Percentiles rank a stretch among this genome's conserved stretches.
Evolutionary conservation across 129 eudicot species (phyloP).

Genomic region (Heracleum sosnowskyi): DNA sequence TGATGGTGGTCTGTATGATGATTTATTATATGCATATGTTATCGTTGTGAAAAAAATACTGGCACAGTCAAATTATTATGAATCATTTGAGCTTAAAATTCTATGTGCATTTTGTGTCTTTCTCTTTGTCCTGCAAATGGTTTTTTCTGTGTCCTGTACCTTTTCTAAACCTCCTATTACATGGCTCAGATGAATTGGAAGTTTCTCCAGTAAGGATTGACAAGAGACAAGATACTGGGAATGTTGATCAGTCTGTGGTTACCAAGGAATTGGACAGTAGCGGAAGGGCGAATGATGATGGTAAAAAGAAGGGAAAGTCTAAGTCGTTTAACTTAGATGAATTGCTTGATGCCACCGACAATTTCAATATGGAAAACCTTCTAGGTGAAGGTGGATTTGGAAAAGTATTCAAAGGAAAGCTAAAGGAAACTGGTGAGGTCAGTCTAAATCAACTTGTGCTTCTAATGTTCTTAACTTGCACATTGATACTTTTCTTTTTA

Average conservation of each 20-base stretch:
- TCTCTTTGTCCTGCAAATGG: background rate
- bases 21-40: background rate
- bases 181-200: slow-evolving; percentile 17
- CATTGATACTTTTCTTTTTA: background rate
- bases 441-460: background rate
- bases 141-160: background rate
- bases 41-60: background rate
- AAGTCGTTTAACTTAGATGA: slow-evolving; percentile 21
- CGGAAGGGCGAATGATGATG: background rate
- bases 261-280: background rate
- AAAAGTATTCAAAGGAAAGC: slow-evolving; percentile 41
- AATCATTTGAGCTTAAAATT: background rate
- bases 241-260: slow-evolving; percentile 9
- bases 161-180: background rate
- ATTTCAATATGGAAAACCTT: slow-evolving; percentile 29
- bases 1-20: background rate
- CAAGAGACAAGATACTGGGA: background rate
- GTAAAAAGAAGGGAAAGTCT: background rate
- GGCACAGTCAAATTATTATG: background rate
- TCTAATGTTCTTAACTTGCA: background rate
- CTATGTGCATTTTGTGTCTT: background rate
- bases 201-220: slow-evolving; percentile 9
- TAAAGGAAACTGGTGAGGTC: slow-evolving; percentile 39
- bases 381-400: slow-evolving; percentile 58
- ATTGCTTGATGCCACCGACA: slow-evolving; percentile 33